Conservation (phyloP, 2,329 filamentous ascomycete species). For the Blumeriella jaapii region DNA sequence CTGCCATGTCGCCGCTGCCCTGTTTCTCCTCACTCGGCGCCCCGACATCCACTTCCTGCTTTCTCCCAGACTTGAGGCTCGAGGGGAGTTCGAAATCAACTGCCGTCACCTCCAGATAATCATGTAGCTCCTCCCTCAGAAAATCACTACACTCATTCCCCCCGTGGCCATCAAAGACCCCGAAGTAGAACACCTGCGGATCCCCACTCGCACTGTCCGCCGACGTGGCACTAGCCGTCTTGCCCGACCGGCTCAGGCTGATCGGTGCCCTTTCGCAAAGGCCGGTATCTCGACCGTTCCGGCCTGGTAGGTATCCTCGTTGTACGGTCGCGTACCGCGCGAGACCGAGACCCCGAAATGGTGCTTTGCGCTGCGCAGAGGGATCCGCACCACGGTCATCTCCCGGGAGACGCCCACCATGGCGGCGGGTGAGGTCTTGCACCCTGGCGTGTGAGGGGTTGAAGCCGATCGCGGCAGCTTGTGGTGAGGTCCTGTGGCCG, state of each 20-base stretch:
- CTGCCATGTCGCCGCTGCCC: constrained; percentile 24
- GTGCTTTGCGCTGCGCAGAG: constrained; percentile 85
- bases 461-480: constrained; percentile 80
- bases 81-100: constrained; percentile 66
- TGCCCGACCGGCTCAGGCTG: constrained; percentile 31
- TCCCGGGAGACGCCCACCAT: constrained; percentile 55
- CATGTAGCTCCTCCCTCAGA: constrained; percentile 70
- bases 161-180: constrained; percentile 90
- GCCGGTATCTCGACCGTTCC: constrained; percentile 88
- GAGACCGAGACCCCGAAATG: constrained; percentile 78
- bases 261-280: constrained; percentile 76
- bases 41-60: constrained; percentile 13
- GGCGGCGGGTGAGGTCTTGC: constrained; percentile 43
- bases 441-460: constrained; percentile 55
- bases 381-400: constrained; percentile 89
- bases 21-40: constrained; percentile 20
- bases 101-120: constrained; percentile 77
- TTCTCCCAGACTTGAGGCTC: constrained; percentile 45
- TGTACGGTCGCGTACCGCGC: constrained; percentile 74
- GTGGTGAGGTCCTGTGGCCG: constrained; percentile 55
- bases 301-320: constrained; percentile 90
- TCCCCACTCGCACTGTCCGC: constrained; percentile 75
- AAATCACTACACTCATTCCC: constrained; percentile 83
- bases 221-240: constrained; percentile 42
- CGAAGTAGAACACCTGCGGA: constrained; percentile 96